Evolutionary conservation across 495 filamentous ascomycete species (phyloP).

Genomic region (Penicillium bialowiezense): DNA sequence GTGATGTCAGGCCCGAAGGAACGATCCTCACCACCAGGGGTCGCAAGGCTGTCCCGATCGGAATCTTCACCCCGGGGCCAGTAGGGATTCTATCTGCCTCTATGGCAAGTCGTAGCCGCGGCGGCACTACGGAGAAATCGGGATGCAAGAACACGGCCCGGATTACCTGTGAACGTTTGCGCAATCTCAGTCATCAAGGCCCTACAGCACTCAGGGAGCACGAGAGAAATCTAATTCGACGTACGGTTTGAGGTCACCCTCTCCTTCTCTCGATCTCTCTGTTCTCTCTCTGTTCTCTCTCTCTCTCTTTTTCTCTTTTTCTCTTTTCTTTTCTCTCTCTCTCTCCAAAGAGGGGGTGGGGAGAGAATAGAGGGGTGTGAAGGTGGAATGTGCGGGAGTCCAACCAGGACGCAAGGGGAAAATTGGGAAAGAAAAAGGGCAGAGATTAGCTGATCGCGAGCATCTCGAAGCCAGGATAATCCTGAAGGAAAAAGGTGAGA

Average conservation of each 20-base stretch:
- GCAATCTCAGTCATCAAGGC: constrained; percentile 6
- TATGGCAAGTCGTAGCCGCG: constrained; percentile 12
- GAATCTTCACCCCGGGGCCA: constrained; percentile 16
- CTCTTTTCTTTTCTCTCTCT: no score
- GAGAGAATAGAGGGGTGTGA: neutral
- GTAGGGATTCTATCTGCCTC: constrained; percentile 16
- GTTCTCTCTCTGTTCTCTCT: neutral
- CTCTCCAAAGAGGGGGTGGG: constrained; percentile 1
- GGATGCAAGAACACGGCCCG: constrained; percentile 18
- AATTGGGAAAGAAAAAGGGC: constrained; percentile 13
- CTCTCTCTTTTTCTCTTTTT: neutral
- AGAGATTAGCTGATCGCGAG: constrained; percentile 23
- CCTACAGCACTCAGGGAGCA: no score
- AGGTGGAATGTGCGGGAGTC: constrained; percentile 14
- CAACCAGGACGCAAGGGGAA: constrained; percentile 7
- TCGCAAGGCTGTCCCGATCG: constrained; percentile 24
- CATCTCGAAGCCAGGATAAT: constrained; percentile 13
- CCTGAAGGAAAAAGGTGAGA: neutral
- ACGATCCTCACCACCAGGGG: constrained; percentile 18
- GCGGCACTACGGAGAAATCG: constrained; percentile 21
- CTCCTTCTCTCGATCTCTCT: neutral
- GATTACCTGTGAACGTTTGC: constrained; percentile 25
- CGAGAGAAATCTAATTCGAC: no score
- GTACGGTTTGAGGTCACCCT: constrained; percentile 19
- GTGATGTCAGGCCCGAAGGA: constrained; percentile 46